Base-by-base conservation (phyloP, 129 eudicot genomes). In the Tanacetum coccineum region DNA sequence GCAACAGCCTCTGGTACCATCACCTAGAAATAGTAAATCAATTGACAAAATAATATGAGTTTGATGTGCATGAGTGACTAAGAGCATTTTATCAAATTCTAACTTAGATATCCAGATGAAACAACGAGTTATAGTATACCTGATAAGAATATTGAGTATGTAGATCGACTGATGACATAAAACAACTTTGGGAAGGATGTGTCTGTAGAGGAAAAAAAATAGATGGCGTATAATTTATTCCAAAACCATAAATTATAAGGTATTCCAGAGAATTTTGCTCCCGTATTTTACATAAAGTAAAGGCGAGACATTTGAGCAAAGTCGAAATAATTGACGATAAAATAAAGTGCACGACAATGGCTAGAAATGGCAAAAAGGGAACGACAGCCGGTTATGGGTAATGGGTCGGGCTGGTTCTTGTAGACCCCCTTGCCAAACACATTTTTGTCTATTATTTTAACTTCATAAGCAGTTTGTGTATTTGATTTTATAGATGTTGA, bases 1-100 rank as follows among this genome's bases (percentile, higher is more conserved):
- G 82, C 96, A n/a, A 88, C 80, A 6, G 96, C 96, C 80, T 88
- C 96, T 6, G 91, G 91, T 65, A 88, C 81, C 96, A 88, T 88
- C 70, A 85, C 84, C 96, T 88, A 60, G 28, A 68, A 32, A 74
- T 36, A 19, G 22, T 51, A 47, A 21, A 22, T 13, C 42, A 62
- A 30, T 48, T 6, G 10, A 56, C 44, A n/a, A n/a, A n/a, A 55
- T 18, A 62, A 20, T 5, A 20, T 18, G 22, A 55, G 10, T 63
- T 40, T 55, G 2, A 10, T 13, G 22, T 59, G 28, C 39, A 47
- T 32, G 2, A 13, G 52, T 42, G 53, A 42, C 53, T 42, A 42
- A 62, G 17, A 62, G 52, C 68, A 13, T 19, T 22, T 65, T 65
- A 48, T 18, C 11, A 1, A 40, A 26, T 42, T 44, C 26, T 56